These are phyloP conservation scores for Gryganskiella cystojenkinii DNA, from an alignment of 192 early-diverging fungal genomes.

Conservation along the genomic window DNA sequence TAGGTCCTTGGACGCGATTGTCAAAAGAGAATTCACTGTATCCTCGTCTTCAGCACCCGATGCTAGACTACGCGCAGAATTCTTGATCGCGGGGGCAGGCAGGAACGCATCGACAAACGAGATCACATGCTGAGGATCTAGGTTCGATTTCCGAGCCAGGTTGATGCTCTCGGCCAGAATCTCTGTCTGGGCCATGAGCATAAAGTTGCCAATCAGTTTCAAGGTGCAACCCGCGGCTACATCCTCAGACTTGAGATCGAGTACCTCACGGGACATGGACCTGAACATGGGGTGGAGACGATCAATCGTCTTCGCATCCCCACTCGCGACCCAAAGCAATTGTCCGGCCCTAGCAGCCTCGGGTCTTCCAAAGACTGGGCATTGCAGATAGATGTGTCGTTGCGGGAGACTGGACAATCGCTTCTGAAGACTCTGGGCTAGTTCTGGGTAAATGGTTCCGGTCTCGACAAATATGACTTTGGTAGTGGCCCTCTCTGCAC, in stretches of 20 bases:
- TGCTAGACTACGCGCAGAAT: not conserved
- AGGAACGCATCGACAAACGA: slow-evolving; percentile 62
- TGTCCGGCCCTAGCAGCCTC: slow-evolving; percentile 53
- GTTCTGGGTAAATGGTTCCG: slow-evolving; percentile 64
- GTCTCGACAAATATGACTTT: slow-evolving; percentile 61
- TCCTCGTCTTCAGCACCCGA: slow-evolving; percentile 33
- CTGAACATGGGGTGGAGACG: slow-evolving; percentile 39
- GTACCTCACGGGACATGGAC: slow-evolving; percentile 51
- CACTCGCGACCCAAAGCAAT: slow-evolving; percentile 63
- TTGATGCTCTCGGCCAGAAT: slow-evolving; percentile 68
- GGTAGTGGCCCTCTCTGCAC: not conserved
- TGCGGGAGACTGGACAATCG: slow-evolving; percentile 1
- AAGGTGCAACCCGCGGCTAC: slow-evolving; percentile 52
- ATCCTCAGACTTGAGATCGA: slow-evolving; percentile 59
- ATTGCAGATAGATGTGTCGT: slow-evolving; percentile 40
- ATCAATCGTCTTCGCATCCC: slow-evolving; percentile 51
- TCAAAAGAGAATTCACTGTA: slow-evolving; percentile 41
- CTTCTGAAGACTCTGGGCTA: slow-evolving; percentile 35
- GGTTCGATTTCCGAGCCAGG: slow-evolving; percentile 60
- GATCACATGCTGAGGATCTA: slow-evolving; percentile 61
- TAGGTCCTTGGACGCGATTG: slow-evolving; percentile 52
- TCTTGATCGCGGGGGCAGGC: slow-evolving; percentile 26
- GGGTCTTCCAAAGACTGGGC: slow-evolving; percentile 63
- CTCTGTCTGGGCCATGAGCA: slow-evolving; percentile 60
- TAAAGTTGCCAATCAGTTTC: slow-evolving; percentile 73